Evolutionary conservation across 805 yeast genomes (phyloP).

Genomic region (Metschnikowia peoriensis): DNA sequence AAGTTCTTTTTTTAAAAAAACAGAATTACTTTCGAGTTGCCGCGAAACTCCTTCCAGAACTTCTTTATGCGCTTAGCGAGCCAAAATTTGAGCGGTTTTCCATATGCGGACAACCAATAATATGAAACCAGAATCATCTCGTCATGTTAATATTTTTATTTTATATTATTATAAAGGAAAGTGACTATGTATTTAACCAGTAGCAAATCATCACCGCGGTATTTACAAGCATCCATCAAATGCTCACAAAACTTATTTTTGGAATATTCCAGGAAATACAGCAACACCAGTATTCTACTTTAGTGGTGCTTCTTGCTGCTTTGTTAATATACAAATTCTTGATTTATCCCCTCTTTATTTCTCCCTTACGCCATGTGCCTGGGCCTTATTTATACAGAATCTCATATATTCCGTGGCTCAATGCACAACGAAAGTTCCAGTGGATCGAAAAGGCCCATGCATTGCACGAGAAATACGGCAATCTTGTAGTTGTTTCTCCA

Average conservation of each 20-base stretch:
- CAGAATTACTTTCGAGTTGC: too few relatives aligned
- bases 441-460: conserved; percentile 41
- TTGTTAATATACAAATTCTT: conserved; percentile 33
- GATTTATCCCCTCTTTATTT: conserved; percentile 46
- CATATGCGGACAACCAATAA: neutral
- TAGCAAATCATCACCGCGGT: neutral
- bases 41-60: too few relatives aligned
- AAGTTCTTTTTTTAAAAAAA: too few relatives aligned
- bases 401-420: conserved; percentile 33
- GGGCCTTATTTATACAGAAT: conserved; percentile 57
- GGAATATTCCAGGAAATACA: neutral
- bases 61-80: neutral
- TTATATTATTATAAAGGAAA: too few relatives aligned
- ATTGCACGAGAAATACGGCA: conserved; percentile 57
- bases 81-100: neutral
- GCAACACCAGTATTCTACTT: neutral
- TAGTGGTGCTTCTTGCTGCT: conserved; percentile 6
- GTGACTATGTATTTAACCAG: neutral
- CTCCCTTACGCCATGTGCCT: conserved; percentile 52
- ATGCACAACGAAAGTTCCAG: conserved; percentile 44
- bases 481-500: conserved; percentile 61
- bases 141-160: too few relatives aligned
- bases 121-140: too few relatives aligned
- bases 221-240: neutral
- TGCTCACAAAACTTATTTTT: neutral